phyloP scores from a whole-genome alignment of 2,329 filamentous ascomycete genomes.

The Fusarium ambrosium region DNA sequence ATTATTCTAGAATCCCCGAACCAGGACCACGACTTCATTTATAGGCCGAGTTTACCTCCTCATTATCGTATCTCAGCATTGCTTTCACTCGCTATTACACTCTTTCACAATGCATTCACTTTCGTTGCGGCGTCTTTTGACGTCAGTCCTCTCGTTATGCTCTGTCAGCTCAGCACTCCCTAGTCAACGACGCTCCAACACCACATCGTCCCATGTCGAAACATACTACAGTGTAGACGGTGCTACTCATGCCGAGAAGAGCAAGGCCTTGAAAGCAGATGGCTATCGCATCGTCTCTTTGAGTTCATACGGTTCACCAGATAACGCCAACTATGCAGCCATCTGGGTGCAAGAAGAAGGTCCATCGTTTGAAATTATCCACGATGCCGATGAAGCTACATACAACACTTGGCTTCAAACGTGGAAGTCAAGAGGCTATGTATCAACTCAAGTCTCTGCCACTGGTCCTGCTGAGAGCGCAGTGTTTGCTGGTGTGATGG shows the following conservation, averaged over 20 bases:
- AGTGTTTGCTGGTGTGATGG: slow-evolving; percentile 31
- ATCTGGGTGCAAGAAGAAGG: slow-evolving; percentile 19
- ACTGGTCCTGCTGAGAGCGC: slow-evolving; percentile 22
- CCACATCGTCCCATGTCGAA: not conserved
- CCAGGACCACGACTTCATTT: not conserved
- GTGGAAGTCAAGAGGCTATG: slow-evolving; percentile 9
- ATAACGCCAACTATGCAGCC: slow-evolving; percentile 26
- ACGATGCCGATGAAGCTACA: not conserved
- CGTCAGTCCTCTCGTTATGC: slow-evolving; percentile 5
- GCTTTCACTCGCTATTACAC: not conserved
- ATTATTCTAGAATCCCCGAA: slow-evolving; percentile 3
- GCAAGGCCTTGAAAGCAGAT: not conserved
- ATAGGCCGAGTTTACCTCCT: not conserved
- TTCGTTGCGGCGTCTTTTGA: slow-evolving; percentile 11
- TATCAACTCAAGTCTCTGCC: slow-evolving; percentile 19
- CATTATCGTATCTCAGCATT: not conserved
- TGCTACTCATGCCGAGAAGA: slow-evolving; percentile 1
- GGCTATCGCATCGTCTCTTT: slow-evolving; percentile 28
- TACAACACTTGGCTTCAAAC: slow-evolving; percentile 27
- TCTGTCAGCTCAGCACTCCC: not conserved
- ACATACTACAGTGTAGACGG: slow-evolving; percentile 20
- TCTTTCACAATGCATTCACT: slow-evolving; percentile 2
- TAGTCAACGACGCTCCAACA: not conserved
- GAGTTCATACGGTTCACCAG: slow-evolving; percentile 26
- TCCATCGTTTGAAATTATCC: slow-evolving; percentile 6